Evolutionary conservation across 768 basidiomycete genomes (phyloP).

Genomic region (Grammothele lineata): DNA sequence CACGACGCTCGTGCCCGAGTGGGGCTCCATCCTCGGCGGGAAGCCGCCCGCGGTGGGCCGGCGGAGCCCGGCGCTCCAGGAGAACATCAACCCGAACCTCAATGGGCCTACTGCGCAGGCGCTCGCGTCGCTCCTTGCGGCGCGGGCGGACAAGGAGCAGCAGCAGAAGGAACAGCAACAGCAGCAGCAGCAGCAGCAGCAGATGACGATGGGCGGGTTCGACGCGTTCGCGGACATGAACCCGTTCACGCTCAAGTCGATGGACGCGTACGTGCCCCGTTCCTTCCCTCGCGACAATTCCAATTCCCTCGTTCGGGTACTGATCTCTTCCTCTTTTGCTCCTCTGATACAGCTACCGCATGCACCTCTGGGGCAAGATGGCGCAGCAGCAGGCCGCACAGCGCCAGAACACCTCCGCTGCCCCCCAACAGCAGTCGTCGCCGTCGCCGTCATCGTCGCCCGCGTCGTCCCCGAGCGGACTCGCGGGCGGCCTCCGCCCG

Average conservation of each 20-base stretch:
- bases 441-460: slow-evolving; percentile 18
- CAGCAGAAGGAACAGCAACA: slow-evolving; percentile 17
- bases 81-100: slow-evolving; percentile 77
- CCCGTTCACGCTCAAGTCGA: slow-evolving; percentile 81
- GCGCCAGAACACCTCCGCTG: slow-evolving; percentile 23
- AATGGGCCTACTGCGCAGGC: slow-evolving; percentile 36
- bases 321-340: neutral
- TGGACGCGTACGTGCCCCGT: slow-evolving; percentile 70
- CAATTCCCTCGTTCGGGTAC: too few species aligned
- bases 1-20: slow-evolving; percentile 75
- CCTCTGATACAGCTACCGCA: slow-evolving; percentile 51
- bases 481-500: slow-evolving; percentile 32
- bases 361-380: slow-evolving; percentile 93
- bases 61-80: slow-evolving; percentile 42
- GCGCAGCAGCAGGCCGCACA: slow-evolving; percentile 60
- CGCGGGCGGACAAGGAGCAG: slow-evolving; percentile 25
- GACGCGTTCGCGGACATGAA: slow-evolving; percentile 78
- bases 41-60: slow-evolving; percentile 25
- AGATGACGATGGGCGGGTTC: slow-evolving; percentile 42
- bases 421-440: slow-evolving; percentile 25
- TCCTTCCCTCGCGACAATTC: neutral
- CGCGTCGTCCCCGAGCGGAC: slow-evolving; percentile 20
- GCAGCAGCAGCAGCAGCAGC: slow-evolving; percentile 16
- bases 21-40: slow-evolving; percentile 28
- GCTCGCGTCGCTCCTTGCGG: slow-evolving; percentile 30